Evolutionary conservation across 805 yeast genomes (phyloP), one percentile per base, ranked within the genome.

Genomic region (Barnettozyma sucrosica): DNA sequence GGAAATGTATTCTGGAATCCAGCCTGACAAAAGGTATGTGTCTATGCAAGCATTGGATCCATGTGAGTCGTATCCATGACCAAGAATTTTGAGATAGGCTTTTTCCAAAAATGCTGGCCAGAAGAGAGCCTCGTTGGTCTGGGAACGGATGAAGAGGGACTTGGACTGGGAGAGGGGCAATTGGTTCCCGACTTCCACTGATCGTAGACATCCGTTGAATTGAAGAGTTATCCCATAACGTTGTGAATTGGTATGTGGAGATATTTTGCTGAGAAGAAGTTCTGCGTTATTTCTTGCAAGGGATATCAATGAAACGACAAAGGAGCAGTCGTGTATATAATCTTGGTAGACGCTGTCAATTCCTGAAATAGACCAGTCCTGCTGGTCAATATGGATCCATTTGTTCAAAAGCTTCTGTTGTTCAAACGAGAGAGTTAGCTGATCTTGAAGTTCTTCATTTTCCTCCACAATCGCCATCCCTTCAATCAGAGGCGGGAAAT

Each of bases 1-100:
- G 3, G 67, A 50, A 16, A 47, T 36, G 45, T 71, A 72, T 49
- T 86, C 89, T 0, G 96, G 96, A 7, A 83, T 61, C 82, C 85
- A 89, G 1, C 90, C 89, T 2, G 81, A 70, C 3, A 89, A 54
- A 37, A 79, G 64, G 55, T 67, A 86, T 0, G 85, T 75, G 57
- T 86, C 96, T 13, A 74, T 67, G 2, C 85, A 84, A 57, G 86
- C 78, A 59, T 89, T 87, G 0, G 96, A 87, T 0, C 97, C 97
- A 1, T 61, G 57, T 41, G 80, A 76, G n/a, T 68, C 68, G 55
- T 83, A 83, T 3, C 88, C 84, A 24, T 63, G 50, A 3, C 68
- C 66, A 64, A 72, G 63, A 0, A 83, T 61, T 55, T 78, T 77
- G 49, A 89, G 66, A 57, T 79, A 85, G 0, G 95, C 93, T 55